Percentiles rank a stretch among this genome's conserved stretches.
phyloP scores from a whole-genome alignment of 208 protist genomes.

The Leishmania aethiopica region DNA sequence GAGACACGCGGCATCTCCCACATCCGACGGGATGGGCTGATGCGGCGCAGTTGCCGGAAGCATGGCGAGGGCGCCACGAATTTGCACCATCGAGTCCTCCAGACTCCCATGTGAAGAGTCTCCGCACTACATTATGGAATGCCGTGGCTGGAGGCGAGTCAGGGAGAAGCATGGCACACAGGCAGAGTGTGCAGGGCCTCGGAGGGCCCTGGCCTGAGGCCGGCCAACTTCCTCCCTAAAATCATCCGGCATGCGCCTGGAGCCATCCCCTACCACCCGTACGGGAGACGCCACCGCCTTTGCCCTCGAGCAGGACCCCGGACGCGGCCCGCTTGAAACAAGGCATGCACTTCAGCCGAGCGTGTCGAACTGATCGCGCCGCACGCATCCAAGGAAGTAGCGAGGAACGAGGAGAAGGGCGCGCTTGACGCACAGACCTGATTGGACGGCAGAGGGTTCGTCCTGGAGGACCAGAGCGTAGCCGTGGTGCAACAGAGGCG shows the following conservation, averaged over 20 bases:
- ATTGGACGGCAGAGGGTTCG: not conserved
- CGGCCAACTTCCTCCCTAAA: not conserved
- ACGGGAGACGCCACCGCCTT: not conserved
- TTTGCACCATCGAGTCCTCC: not conserved
- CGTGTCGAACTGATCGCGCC: not conserved
- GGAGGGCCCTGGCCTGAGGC: not conserved
- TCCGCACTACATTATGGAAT: not conserved
- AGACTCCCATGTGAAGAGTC: not conserved
- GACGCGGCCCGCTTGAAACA: not conserved
- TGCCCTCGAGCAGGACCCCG: not conserved
- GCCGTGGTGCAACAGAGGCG: not conserved
- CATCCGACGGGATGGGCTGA: not conserved
- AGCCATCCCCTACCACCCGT: not conserved
- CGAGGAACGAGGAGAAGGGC: not conserved
- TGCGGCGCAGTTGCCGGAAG: not conserved
- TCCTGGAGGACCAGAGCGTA: not conserved
- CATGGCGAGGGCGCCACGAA: not conserved
- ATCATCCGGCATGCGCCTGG: not conserved
- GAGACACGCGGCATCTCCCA: not conserved
- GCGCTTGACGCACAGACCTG: not conserved
- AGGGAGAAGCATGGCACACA: not conserved
- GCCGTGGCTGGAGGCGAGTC: not conserved
- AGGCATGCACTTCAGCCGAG: not conserved
- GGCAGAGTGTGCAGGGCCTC: not conserved
- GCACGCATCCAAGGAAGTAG: not conserved